Percentiles rank a stretch among this genome's conserved stretches.
Evolutionary conservation across 495 filamentous ascomycete genomes (phyloP).

Genomic region (Rhypophila decipiens): DNA sequence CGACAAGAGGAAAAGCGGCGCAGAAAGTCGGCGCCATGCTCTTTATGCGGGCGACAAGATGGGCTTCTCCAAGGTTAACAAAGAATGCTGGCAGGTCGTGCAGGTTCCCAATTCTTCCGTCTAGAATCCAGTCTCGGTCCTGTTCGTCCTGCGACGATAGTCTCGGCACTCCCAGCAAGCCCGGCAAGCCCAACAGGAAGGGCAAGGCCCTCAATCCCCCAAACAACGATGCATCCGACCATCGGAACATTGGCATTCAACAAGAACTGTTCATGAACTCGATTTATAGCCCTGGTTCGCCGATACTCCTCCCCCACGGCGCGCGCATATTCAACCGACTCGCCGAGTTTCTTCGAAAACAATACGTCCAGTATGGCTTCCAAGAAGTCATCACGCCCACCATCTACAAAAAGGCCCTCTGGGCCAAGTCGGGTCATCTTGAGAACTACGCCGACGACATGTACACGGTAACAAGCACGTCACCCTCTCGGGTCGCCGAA

Average conservation of each 20-base stretch:
- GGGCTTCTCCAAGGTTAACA: constrained; percentile 6
- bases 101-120: neutral
- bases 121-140: constrained; percentile 8
- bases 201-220: constrained; percentile 7
- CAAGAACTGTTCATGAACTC: constrained; percentile 78
- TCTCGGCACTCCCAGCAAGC: neutral
- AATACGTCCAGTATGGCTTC: constrained; percentile 84
- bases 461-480: constrained; percentile 72
- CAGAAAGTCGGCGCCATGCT: constrained; percentile 17
- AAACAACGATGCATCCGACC: constrained; percentile 47
- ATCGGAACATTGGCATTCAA: constrained; percentile 61
- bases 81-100: constrained; percentile 3
- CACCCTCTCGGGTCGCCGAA: constrained; percentile 33
- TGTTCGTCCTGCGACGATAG: constrained; percentile 25
- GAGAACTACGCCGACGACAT: constrained; percentile 93
- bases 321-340: constrained; percentile 84
- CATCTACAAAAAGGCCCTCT: constrained; percentile 87
- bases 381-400: constrained; percentile 88
- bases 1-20: neutral
- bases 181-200: constrained; percentile 4
- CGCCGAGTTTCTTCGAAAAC: constrained; percentile 73
- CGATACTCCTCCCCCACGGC: constrained; percentile 81
- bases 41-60: constrained; percentile 14
- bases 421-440: constrained; percentile 86
- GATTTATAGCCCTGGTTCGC: constrained; percentile 76